phyloP scores from a whole-genome alignment of 345 rosid species.

The Jatropha curcas region DNA sequence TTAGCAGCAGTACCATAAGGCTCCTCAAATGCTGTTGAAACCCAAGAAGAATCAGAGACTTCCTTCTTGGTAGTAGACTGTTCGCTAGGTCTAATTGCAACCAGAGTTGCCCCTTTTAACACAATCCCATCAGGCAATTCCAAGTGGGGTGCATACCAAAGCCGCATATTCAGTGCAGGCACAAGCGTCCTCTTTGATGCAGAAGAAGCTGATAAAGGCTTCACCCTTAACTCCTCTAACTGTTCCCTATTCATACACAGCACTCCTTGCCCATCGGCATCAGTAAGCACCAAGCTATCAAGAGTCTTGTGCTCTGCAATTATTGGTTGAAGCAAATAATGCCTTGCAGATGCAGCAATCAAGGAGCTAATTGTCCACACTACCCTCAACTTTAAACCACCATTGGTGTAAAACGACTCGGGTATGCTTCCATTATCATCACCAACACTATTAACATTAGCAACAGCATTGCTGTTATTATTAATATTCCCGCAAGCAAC shows the following conservation, averaged over 20 bases:
- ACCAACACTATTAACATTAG: slow-evolving; percentile 8
- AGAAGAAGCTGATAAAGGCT: slow-evolving; percentile 87
- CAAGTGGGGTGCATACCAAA: slow-evolving; percentile 89
- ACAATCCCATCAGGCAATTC: slow-evolving; percentile 84
- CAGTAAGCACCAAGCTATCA: slow-evolving; percentile 77
- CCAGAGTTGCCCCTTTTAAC: slow-evolving; percentile 85
- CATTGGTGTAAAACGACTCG: slow-evolving; percentile 90
- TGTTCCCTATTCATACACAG: slow-evolving; percentile 89
- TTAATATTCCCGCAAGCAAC: slow-evolving; percentile 22
- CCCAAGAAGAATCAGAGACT: slow-evolving; percentile 69
- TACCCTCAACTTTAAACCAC: slow-evolving; percentile 84
- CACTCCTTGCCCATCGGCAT: slow-evolving; percentile 90
- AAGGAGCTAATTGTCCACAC: slow-evolving; percentile 97
- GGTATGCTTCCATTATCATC: slow-evolving; percentile 94
- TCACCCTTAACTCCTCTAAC: slow-evolving; percentile 85
- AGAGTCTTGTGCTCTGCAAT: slow-evolving; percentile 85
- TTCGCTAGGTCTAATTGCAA: slow-evolving; percentile 91
- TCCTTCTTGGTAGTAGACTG: slow-evolving; percentile 58
- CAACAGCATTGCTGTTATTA: background rate
- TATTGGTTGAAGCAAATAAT: slow-evolving; percentile 84
- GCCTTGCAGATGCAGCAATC: slow-evolving; percentile 94
- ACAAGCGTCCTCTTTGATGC: slow-evolving; percentile 95
- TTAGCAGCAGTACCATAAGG: slow-evolving; percentile 83
- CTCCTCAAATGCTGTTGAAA: slow-evolving; percentile 79
- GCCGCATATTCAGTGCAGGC: slow-evolving; percentile 88